These are phyloP conservation scores for Saturnispora zaruensis DNA, from an alignment of 805 yeast genomes.

Conservation along the genomic window DNA sequence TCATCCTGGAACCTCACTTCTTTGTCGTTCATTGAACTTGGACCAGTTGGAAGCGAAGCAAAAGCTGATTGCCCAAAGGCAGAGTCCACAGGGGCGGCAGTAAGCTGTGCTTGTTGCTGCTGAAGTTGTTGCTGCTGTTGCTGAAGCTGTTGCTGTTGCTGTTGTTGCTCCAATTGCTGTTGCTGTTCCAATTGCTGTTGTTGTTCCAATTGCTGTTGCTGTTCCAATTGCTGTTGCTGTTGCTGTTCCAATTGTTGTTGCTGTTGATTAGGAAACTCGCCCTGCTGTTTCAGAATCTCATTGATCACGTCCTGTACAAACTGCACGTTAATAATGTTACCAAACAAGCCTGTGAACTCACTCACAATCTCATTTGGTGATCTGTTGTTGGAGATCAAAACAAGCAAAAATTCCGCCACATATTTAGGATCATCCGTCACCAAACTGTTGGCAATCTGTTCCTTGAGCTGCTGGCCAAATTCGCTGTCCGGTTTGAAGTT, in stretches of 20 bases:
- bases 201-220: slow-evolving; percentile 14
- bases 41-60: slow-evolving; percentile 8
- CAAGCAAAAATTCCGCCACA: slow-evolving; percentile 67
- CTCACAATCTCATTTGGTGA: slow-evolving; percentile 48
- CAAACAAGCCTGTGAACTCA: slow-evolving; percentile 56
- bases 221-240: slow-evolving; percentile 10
- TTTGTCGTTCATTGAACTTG: slow-evolving; percentile 11
- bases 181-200: slow-evolving; percentile 13
- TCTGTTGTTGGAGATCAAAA: slow-evolving; percentile 61
- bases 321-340: slow-evolving; percentile 47
- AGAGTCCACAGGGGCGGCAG: slow-evolving; percentile 2
- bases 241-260: slow-evolving; percentile 14
- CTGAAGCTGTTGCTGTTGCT: slow-evolving; percentile 13
- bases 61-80: slow-evolving; percentile 7
- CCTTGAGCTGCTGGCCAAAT: slow-evolving; percentile 35
- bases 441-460: slow-evolving; percentile 34
- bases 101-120: slow-evolving; percentile 13
- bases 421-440: slow-evolving; percentile 46
- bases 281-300: slow-evolving; percentile 40
- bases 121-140: slow-evolving; percentile 15
- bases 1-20: slow-evolving; percentile 27
- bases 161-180: slow-evolving; percentile 7
- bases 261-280: slow-evolving; percentile 17
- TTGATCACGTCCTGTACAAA: slow-evolving; percentile 50
- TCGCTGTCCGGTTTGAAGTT: slow-evolving; percentile 26